phyloP scores from a whole-genome alignment of 257 asterid genomes.

The Nicotiana benthamiana region DNA sequence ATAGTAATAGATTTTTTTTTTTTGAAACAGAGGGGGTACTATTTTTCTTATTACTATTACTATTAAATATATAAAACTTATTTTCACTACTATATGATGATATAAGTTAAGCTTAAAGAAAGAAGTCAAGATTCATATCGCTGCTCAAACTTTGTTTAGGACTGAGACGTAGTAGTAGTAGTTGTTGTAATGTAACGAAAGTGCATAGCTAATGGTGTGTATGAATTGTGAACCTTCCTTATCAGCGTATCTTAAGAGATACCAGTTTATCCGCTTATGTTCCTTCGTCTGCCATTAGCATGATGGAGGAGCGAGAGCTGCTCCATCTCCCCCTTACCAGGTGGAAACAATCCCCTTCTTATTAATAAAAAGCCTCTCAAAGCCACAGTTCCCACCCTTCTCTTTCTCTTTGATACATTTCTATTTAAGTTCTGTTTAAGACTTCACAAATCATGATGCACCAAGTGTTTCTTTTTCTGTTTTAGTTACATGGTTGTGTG shows the following conservation, averaged over 20 bases:
- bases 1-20: too few relatives aligned
- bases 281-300: neutral
- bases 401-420: neutral
- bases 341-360: neutral
- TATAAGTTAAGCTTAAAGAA: too few relatives aligned
- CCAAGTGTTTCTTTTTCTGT: slow-evolving; percentile 4
- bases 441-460: neutral
- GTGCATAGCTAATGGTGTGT: neutral
- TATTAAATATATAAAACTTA: too few relatives aligned
- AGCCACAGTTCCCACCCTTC: neutral
- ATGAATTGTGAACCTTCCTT: neutral
- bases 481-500: neutral
- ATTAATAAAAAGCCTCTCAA: neutral
- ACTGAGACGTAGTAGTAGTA: too few relatives aligned
- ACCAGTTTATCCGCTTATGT: neutral
- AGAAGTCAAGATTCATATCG: too few relatives aligned
- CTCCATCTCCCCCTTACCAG: slow-evolving; percentile 1
- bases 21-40: too few relatives aligned
- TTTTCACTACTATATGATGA: too few relatives aligned
- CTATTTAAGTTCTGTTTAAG: neutral
- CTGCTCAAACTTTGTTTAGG: too few relatives aligned
- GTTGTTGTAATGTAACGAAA: neutral
- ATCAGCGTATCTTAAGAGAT: neutral
- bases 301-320: neutral
- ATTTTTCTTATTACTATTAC: too few relatives aligned